Base-by-base conservation (phyloP, 2,329 filamentous ascomycete species). In the Pseudocercospora vitis region DNA sequence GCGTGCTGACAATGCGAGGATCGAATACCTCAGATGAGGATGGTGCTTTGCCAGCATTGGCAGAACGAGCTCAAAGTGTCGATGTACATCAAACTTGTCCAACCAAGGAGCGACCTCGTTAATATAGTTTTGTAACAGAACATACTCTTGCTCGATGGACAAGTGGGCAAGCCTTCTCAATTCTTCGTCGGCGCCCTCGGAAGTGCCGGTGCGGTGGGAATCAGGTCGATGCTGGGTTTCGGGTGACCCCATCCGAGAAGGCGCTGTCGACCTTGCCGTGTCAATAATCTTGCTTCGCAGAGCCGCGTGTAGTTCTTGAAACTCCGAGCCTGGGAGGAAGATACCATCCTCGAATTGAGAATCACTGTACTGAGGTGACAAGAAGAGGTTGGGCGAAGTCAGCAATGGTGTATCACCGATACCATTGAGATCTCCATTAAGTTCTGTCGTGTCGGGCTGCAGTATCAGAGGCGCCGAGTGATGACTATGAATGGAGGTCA, bases 31-130 rank as follows among this genome's bases (percentile, higher is more conserved):
- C 2, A 81, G 58, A 19, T 76, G 69, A 0, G 73, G 69, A 19
- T 76, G 76, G 19, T 68, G 70, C 35, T 74, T 74, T 1, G 79
- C 78, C 24, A 81, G 66, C 2, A 77, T 66, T 0, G 80, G 76
- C 2, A 83, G 69, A 8, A 78, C 73, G 1, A 77, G 74, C 14
- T 77, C 76, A 60, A 83, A 83, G 39, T 76, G 75, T 9, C 76
- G 75, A 11, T 76, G 69, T 23, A 73, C 71, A 53, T 83, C 80
- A 48, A 82, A 81, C 65, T 81, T 83, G 60, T 83, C 81, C 3
- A 83, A 74, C 78, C 79, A 81, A 18, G 76, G 76, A 2, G 79
- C 79, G 33, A 81, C 75, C 52, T 81, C 74, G 1, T 75, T 74
- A 18, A 81, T 74, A 65, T 79, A 82, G 39, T 80, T 68, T 40